Base-by-base conservation (phyloP, 2,329 filamentous ascomycete genomes). In the Fusarium odoratissimum region DNA sequence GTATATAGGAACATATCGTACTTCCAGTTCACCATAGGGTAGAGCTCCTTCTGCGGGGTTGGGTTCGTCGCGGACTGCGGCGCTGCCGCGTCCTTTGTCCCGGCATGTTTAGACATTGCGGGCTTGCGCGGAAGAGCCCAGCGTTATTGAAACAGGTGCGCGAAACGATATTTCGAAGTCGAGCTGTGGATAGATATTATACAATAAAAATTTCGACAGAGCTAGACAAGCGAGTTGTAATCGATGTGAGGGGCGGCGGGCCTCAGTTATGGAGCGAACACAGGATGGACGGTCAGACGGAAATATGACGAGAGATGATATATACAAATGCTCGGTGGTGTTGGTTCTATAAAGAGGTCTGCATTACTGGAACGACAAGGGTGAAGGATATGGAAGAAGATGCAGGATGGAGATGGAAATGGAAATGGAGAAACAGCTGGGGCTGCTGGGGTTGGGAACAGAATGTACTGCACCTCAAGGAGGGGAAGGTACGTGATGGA, bases 1-100 rank as follows among this genome's bases (percentile, higher is more conserved):
- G 87, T 87, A 88, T 93, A 94, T 37, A 95, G 86, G 78, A 95
- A 92, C 66, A 91, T 86, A 83, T 95, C 93, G 81, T 95, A 95
- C 73, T 92, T 91, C 86, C 89, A 92, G 75, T 89, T 87, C 77
- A 90, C 91, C 91, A 93, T 92, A 58, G 90, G 90, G 75, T 90
- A 90, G 48, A 90, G 84, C 80, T 91, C 89, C 79, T 89, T 89
- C 67, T 78, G 67, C 59, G 74, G 75, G 59, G 72, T 76, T 51
- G 57, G 60, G 41, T 67, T 79, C 45, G 75, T 66, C 58, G 72
- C 69, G 33, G 71, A 75, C 69, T 76, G 67, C 49, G 76, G 66
- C 70, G 77, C 70, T 59, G 77, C 70, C 60, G 73, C 74, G 51
- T 68, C 65, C 64, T 78, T 71, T 30, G 67, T 75, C 70, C 66